Evolutionary conservation across 2,329 filamentous ascomycete species (phyloP).

Genomic region (Xylariaceae sp.): DNA sequence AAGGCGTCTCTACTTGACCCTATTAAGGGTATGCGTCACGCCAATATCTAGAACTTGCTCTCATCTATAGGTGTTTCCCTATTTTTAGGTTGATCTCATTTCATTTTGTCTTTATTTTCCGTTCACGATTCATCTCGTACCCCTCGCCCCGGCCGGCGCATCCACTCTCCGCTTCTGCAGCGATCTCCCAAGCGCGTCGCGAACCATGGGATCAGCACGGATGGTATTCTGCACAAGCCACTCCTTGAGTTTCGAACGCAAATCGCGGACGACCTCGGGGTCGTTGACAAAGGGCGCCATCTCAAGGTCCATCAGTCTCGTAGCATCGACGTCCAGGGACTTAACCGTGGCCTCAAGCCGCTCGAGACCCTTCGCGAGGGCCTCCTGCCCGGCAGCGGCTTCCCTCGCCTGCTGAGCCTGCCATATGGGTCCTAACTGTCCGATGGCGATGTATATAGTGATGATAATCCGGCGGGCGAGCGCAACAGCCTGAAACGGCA

Average conservation of each 20-base stretch:
- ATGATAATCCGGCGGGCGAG: constrained; percentile 73
- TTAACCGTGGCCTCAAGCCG: constrained; percentile 59
- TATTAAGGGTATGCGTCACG: too few species aligned
- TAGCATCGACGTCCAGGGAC: constrained; percentile 64
- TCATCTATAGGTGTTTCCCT: too few species aligned
- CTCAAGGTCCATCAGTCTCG: constrained; percentile 69
- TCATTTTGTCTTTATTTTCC: too few species aligned
- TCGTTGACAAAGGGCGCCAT: constrained; percentile 79
- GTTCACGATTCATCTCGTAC: constrained; percentile 44
- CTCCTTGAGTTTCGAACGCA: constrained; percentile 72
- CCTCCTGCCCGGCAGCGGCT: constrained; percentile 42
- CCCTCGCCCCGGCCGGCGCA: constrained; percentile 58
- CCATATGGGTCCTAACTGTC: constrained; percentile 71
- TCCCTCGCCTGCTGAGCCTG: constrained; percentile 33
- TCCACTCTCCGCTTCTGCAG: constrained; percentile 60
- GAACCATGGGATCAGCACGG: constrained; percentile 73
- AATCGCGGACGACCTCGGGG: constrained; percentile 54
- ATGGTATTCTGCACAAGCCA: constrained; percentile 88
- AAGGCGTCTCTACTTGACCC: too few species aligned
- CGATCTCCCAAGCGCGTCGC: constrained; percentile 68
- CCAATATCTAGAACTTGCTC: too few species aligned
- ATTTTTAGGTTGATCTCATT: not conserved
- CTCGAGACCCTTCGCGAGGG: constrained; percentile 59
- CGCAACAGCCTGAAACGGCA: constrained; percentile 80
- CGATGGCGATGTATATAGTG: constrained; percentile 77